Conservation (phyloP, 139 green algal genomes). For the Picochlorum costavermella region DNA sequence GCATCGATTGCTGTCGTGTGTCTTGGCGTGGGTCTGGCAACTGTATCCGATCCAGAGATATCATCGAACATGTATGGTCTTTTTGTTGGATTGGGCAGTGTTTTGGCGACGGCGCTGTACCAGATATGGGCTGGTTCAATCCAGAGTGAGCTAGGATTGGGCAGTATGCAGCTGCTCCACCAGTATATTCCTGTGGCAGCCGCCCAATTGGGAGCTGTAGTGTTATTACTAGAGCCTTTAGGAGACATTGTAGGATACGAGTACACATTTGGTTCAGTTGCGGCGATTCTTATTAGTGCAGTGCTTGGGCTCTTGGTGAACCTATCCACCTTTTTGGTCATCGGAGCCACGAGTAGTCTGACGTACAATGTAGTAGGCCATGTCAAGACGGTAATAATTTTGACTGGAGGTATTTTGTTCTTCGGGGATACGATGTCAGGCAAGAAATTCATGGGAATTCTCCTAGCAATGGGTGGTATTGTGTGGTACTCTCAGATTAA, state of each 20-base stretch:
- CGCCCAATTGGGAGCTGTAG: slow-evolving; percentile 49
- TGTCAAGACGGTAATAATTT: slow-evolving; percentile 76
- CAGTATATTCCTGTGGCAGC: slow-evolving; percentile 67
- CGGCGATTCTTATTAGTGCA: slow-evolving; percentile 59
- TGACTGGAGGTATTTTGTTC: slow-evolving; percentile 67
- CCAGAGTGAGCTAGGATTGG: slow-evolving; percentile 71
- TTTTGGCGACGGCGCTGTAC: slow-evolving; percentile 72
- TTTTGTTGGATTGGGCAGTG: slow-evolving; percentile 45
- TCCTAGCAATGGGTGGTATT: slow-evolving; percentile 71
- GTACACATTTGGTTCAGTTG: slow-evolving; percentile 37
- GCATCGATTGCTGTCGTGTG: slow-evolving; percentile 60
- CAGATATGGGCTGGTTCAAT: slow-evolving; percentile 74
- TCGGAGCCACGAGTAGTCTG: slow-evolving; percentile 38
- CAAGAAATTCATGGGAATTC: slow-evolving; percentile 66
- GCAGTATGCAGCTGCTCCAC: slow-evolving; percentile 74
- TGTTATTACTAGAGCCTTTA: slow-evolving; percentile 64
- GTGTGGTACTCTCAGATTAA: slow-evolving; percentile 57
- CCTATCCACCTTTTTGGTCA: slow-evolving; percentile 77
- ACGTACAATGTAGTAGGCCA: slow-evolving; percentile 82
- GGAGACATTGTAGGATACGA: slow-evolving; percentile 55
- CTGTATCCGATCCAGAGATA: slow-evolving; percentile 62
- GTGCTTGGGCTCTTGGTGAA: slow-evolving; percentile 79
- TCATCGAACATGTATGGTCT: slow-evolving; percentile 47
- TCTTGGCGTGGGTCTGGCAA: slow-evolving; percentile 66
- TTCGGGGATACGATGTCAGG: slow-evolving; percentile 72